Conservation (phyloP, 441 rosid species). For the Syzygium syzygioides region DNA sequence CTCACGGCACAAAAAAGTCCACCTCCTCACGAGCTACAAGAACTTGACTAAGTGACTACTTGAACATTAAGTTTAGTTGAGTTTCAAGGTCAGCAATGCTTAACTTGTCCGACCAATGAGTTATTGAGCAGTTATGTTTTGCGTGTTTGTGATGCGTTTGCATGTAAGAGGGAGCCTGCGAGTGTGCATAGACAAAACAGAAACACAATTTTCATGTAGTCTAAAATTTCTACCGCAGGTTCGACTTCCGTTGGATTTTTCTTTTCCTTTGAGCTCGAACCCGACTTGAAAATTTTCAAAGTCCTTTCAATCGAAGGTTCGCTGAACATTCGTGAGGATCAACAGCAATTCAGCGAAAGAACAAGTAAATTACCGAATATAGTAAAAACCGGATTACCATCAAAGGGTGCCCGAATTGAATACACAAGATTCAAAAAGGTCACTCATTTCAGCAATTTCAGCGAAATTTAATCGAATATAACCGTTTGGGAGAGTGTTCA, state of each 20-base stretch:
- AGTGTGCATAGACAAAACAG: not conserved
- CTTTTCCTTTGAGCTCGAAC: not conserved
- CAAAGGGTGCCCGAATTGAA: not conserved
- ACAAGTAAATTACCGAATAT: not conserved
- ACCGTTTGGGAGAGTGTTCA: not conserved
- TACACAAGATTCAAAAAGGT: not conserved
- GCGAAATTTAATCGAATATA: not conserved
- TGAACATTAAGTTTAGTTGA: not conserved
- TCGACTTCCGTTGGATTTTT: not conserved
- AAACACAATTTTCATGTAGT: not conserved
- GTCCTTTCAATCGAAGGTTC: not conserved
- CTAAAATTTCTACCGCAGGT: not conserved
- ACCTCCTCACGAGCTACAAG: not conserved
- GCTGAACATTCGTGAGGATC: not conserved
- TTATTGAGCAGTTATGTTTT: no score
- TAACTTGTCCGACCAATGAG: not conserved
- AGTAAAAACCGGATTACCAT: not conserved
- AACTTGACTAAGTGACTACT: not conserved
- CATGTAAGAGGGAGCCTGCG: not conserved
- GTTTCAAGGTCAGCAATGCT: not conserved
- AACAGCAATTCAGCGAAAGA: not conserved
- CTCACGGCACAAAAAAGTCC: not conserved
- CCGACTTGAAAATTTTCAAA: not conserved
- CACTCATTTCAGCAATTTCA: not conserved
- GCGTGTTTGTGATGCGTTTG: not conserved